phyloP scores from a whole-genome alignment of 164 flowering plant genomes.

The Vitis vinifera region DNA sequence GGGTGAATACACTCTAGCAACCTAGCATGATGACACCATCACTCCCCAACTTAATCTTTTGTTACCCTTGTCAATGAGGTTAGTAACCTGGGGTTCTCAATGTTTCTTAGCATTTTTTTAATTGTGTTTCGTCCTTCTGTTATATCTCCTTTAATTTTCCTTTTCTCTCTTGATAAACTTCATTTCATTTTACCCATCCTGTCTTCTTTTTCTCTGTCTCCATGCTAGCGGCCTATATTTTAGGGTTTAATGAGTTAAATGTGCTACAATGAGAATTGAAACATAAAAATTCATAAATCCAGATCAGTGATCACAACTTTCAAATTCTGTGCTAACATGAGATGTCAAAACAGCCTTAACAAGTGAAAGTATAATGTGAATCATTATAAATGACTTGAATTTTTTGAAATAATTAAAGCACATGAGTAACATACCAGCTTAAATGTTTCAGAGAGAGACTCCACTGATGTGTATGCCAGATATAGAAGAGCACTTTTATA shows the following conservation, averaged over 20 bases:
- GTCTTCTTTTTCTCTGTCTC: too few species aligned
- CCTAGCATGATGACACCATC: neutral
- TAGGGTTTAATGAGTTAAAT: too few species aligned
- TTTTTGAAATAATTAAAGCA: neutral
- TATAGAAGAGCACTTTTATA: constrained; percentile 89
- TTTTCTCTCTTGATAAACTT: too few species aligned
- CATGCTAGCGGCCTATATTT: too few species aligned
- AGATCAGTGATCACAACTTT: neutral
- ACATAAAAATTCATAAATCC: too few species aligned
- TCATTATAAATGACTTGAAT: neutral
- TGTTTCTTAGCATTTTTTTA: too few species aligned
- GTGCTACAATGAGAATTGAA: too few species aligned
- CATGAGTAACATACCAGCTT: constrained; percentile 61
- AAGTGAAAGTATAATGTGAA: neutral
- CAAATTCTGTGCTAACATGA: neutral
- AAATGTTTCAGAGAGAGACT: constrained; percentile 86
- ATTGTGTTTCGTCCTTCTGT: too few species aligned
- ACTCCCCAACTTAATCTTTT: neutral
- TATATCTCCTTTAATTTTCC: too few species aligned
- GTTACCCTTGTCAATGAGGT: too few species aligned
- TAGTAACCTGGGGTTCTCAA: too few species aligned
- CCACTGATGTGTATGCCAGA: constrained; percentile 94
- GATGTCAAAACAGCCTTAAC: constrained; percentile 2
- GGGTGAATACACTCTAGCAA: neutral
- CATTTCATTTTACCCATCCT: too few species aligned